Evolutionary conservation across 345 rosid genomes (phyloP).

Genomic region (Gossypium stocksii): DNA sequence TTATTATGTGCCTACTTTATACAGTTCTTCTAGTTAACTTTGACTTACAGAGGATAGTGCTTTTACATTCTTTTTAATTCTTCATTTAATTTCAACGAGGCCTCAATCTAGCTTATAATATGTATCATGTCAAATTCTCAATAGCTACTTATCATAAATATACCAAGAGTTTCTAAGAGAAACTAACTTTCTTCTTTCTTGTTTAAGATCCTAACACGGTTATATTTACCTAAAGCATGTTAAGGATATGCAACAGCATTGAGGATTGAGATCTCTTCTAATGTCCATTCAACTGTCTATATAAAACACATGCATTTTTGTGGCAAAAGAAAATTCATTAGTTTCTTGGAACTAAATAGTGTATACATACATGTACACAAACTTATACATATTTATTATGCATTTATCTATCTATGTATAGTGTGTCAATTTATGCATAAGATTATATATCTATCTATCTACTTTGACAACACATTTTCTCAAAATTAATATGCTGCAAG

Average conservation of each 20-base stretch:
- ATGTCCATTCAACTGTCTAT: neutral
- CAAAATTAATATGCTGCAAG: neutral
- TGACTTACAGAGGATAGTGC: neutral
- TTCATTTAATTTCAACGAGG: neutral
- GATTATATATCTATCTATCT: neutral
- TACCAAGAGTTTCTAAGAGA: neutral
- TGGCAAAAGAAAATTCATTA: neutral
- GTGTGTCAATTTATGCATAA: neutral
- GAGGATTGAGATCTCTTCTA: neutral
- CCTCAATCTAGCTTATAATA: neutral
- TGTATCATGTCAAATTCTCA: neutral
- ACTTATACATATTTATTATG: neutral
- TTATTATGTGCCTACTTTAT: neutral
- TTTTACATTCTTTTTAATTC: neutral
- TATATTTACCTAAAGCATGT: neutral
- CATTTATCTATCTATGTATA: neutral
- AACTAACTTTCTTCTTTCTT: neutral
- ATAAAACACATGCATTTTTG: neutral
- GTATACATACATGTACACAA: neutral
- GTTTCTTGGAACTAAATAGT: neutral
- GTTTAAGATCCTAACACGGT: neutral
- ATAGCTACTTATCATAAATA: neutral
- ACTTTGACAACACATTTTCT: constrained; percentile 7
- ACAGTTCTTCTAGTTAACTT: neutral
- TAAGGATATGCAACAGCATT: neutral